Conservation (phyloP, 345 rosid genomes). For the Zanthoxylum bungeanum region DNA sequence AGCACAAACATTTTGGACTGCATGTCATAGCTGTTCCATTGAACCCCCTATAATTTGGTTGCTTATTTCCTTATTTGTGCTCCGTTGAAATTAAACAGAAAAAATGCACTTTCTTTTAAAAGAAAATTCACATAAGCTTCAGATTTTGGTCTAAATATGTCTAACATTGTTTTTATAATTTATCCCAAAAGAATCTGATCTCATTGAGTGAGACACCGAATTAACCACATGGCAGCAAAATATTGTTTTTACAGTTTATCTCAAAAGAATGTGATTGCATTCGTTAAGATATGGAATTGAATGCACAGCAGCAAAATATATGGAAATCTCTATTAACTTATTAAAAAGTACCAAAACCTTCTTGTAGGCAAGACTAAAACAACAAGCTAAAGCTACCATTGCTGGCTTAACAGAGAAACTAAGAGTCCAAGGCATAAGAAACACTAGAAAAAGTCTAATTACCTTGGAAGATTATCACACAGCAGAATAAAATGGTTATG, state of each 20-base stretch:
- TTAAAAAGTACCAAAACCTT: neutral
- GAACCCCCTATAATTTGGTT: neutral
- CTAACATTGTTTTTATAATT: neutral
- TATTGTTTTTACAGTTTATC: no score
- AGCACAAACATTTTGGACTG: neutral
- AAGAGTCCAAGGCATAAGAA: neutral
- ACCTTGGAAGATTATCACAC: conserved; percentile 34
- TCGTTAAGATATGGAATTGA: no score
- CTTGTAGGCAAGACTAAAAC: neutral
- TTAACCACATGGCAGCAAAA: neutral
- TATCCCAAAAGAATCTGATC: neutral
- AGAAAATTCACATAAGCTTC: neutral
- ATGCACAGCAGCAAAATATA: no score
- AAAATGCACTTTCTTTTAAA: neutral
- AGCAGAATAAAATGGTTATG: conserved; percentile 32
- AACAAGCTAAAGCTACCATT: neutral
- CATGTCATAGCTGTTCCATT: neutral
- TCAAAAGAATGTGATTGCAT: no score
- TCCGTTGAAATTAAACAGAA: neutral
- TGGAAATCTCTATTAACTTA: neutral
- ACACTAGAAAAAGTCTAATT: neutral
- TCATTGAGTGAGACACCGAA: neutral
- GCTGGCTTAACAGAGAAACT: neutral
- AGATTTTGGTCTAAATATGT: neutral
- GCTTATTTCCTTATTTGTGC: neutral